These are phyloP conservation scores for Cerrena zonata DNA, from an alignment of 1,284 basidiomycete species.

Conservation along the genomic window DNA sequence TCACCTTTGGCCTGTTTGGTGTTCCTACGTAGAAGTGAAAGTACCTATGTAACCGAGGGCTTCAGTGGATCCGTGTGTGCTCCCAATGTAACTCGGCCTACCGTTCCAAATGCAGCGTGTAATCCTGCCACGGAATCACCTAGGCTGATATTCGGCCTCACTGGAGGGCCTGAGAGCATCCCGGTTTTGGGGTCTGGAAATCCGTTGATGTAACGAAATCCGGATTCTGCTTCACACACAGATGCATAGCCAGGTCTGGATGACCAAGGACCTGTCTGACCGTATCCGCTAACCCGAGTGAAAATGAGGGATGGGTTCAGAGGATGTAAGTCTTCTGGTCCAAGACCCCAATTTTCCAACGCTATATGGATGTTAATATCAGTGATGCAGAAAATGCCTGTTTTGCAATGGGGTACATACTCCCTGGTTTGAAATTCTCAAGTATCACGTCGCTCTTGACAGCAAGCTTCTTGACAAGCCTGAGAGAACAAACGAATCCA, in stretches of 20 bases:
- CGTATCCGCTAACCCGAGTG: conserved; percentile 69
- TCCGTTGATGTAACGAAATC: conserved; percentile 68
- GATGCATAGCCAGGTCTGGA: conserved; percentile 64
- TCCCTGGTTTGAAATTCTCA: conserved; percentile 71
- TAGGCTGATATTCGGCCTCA: conserved; percentile 64
- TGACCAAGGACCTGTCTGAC: conserved; percentile 68
- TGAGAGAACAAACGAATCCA: conserved; percentile 21
- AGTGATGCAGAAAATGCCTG: not conserved
- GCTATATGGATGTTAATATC: conserved; percentile 31
- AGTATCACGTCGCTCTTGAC: conserved; percentile 57
- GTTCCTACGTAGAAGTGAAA: conserved; percentile 62
- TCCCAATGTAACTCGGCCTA: conserved; percentile 23
- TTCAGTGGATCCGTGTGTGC: not conserved
- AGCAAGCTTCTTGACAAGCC: conserved; percentile 58
- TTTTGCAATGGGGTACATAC: conserved; percentile 32
- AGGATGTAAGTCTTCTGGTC: conserved; percentile 48
- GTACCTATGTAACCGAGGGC: conserved; percentile 52
- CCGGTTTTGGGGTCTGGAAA: conserved; percentile 50
- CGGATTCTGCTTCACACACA: conserved; percentile 69
- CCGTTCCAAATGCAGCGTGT: conserved; percentile 69
- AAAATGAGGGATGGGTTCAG: conserved; percentile 62
- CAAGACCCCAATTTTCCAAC: conserved; percentile 63
- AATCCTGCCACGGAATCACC: conserved; percentile 67
- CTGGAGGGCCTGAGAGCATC: conserved; percentile 52
- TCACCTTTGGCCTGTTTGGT: conserved; percentile 33